Base-by-base conservation (phyloP, 2,329 filamentous ascomycete genomes). In the Conoideocrella luteorostrata region DNA sequence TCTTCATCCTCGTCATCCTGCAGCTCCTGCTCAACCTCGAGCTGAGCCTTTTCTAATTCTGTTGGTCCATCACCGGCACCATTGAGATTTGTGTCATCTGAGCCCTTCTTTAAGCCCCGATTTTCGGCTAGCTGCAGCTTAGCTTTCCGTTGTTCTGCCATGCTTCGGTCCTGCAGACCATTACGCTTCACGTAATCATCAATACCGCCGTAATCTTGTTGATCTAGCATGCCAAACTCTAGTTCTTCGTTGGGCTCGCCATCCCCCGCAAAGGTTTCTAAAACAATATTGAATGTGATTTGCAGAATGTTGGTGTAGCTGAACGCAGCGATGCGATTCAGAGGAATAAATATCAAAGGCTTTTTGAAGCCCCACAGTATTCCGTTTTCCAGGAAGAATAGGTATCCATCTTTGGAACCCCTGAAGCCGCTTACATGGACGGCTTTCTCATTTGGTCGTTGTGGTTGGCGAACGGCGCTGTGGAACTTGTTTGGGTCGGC, bases 361-460 rank as follows among this genome's bases (percentile, higher is more conserved):
- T 85, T 86, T 62, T 84, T 84, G 67, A 82, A 86, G 1, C 72
- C 80, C 79, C 80, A 86, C 7, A 86, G 58, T 43, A 86, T 84
- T 12, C 82, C 82, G 21, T 70, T 79, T 24, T 79, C 73, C 13
- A 86, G 64, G 56, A 85, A 84, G 56, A 84, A 85, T 1, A 85
- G 65, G 50, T 74, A 84, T 0, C 81, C 82, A 47, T 86, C 82
- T 58, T 85, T 86, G 46, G 74, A 80, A 17, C 82, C 82, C 35
- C 81, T 70, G 61, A 83, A 84, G 2, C 75, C 81, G 53, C 76
- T 79, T 35, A 85, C 74, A 51, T 84, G 79, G 15, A 84, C 80
- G 0, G 80, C 79, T 54, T 74, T 76, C 50, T 85, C 81, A 41
- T 68, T 70, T 1, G 77, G 78, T 22, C 79, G 69, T 50, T 81